These are phyloP conservation scores for Apiospora sp. DNA, from an alignment of 2,329 filamentous ascomycete species.

Conservation along the genomic window DNA sequence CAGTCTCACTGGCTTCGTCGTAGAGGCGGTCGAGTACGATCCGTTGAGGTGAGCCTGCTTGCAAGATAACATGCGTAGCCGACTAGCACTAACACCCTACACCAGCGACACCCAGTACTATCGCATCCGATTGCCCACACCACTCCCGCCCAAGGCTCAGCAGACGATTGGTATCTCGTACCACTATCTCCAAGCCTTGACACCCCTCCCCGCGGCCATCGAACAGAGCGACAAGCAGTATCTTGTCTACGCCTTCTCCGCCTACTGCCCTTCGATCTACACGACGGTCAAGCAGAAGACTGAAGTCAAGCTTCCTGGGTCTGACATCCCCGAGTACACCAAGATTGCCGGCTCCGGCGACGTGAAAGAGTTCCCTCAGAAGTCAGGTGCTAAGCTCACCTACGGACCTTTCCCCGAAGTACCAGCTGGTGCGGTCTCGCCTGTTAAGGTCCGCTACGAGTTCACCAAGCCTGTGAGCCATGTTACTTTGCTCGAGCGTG, in stretches of 20 bases:
- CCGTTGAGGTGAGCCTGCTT: constrained; percentile 57
- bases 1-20: constrained; percentile 70
- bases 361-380: constrained; percentile 72
- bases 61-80: background rate
- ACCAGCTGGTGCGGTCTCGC: constrained; percentile 77
- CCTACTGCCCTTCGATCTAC: constrained; percentile 86
- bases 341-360: constrained; percentile 70
- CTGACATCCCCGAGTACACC: constrained; percentile 86
- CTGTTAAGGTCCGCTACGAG: constrained; percentile 86
- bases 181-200: constrained; percentile 79
- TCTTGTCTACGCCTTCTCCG: constrained; percentile 84
- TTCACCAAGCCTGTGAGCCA: constrained; percentile 92
- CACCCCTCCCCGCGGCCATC: constrained; percentile 82
- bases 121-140: constrained; percentile 77
- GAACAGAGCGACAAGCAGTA: constrained; percentile 88
- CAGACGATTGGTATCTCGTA: constrained; percentile 90
- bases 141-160: constrained; percentile 78
- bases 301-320: constrained; percentile 86
- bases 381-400: constrained; percentile 83
- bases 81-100: constrained; percentile 31
- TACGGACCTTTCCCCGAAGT: constrained; percentile 90
- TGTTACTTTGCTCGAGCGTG: constrained; percentile 80
- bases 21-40: constrained; percentile 73
- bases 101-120: constrained; percentile 80
- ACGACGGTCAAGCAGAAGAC: constrained; percentile 93